These are phyloP conservation scores for Phytopythium helicoides DNA, from an alignment of 352 stramenopile species.

Conservation along the genomic window DNA sequence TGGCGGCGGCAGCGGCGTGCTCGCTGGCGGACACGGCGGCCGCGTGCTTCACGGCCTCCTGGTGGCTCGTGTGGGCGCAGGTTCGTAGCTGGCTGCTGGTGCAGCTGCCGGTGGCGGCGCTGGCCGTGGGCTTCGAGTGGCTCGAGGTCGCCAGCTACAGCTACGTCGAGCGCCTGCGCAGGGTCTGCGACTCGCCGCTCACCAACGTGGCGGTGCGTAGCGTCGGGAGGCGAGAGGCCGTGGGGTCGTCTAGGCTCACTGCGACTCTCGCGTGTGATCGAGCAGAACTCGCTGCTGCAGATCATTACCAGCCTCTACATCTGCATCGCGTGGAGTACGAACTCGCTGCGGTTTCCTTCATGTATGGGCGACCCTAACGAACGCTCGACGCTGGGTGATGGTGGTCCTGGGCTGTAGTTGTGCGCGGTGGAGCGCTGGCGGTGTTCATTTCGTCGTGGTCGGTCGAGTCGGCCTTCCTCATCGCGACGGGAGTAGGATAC, in stretches of 20 bases:
- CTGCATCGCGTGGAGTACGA: conserved; percentile 81
- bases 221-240: too few species aligned
- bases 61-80: conserved; percentile 81
- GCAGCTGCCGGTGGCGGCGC: conserved; percentile 58
- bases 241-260: too few species aligned
- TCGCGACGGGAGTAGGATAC: conserved; percentile 70
- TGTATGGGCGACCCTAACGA: neutral
- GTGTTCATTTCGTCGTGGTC: conserved; percentile 83
- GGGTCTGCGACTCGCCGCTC: conserved; percentile 65
- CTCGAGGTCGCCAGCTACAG: conserved; percentile 64
- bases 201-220: conserved; percentile 57
- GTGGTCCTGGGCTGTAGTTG: conserved; percentile 50
- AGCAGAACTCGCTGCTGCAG: conserved; percentile 76
- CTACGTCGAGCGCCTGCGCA: conserved; percentile 65
- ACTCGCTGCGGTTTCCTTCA: neutral
- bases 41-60: conserved; percentile 77
- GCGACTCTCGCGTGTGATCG: neutral
- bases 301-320: conserved; percentile 76
- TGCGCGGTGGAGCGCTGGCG: conserved; percentile 58
- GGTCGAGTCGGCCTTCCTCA: conserved; percentile 73
- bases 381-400: neutral
- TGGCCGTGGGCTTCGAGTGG: conserved; percentile 82
- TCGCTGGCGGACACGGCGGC: conserved; percentile 50
- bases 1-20: too few species aligned
- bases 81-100: conserved; percentile 77